phyloP scores from a whole-genome alignment of 2,329 filamentous ascomycete genomes.

The Fonsecaea pedrosoi region DNA sequence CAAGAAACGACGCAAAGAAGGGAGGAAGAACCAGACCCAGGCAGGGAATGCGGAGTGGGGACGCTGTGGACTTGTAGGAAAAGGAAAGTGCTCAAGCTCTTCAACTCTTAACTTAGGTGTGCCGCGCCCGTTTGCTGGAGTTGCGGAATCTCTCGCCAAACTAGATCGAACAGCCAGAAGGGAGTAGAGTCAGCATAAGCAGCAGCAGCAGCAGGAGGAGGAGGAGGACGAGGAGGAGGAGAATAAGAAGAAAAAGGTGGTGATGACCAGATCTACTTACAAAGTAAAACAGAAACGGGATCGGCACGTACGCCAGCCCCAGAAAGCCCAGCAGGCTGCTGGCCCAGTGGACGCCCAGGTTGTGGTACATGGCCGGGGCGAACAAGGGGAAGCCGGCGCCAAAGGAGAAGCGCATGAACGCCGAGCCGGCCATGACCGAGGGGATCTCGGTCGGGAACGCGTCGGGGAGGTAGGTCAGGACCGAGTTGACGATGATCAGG shows the following conservation, averaged over 20 bases:
- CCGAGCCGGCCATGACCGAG: constrained; percentile 51
- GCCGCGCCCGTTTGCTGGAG: background rate
- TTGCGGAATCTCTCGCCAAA: background rate
- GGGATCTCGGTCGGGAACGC: constrained; percentile 45
- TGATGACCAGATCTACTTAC: background rate
- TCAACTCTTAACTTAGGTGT: background rate
- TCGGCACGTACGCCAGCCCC: constrained; percentile 46
- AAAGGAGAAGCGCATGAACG: constrained; percentile 48
- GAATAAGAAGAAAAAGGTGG: too few species aligned
- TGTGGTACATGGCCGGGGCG: constrained; percentile 46
- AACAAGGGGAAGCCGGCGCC: constrained; percentile 47
- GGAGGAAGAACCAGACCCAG: too few species aligned
- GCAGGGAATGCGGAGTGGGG: background rate
- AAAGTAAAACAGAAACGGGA: constrained; percentile 41
- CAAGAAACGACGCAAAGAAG: too few species aligned
- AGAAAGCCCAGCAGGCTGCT: constrained; percentile 47
- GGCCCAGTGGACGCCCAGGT: constrained; percentile 51
- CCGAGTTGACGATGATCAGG: constrained; percentile 20
- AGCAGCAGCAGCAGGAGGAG: background rate
- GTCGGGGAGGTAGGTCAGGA: constrained; percentile 41
- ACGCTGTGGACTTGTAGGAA: too few species aligned
- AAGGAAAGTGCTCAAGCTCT: too few species aligned
- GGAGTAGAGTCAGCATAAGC: too few species aligned
- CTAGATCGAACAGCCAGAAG: background rate
- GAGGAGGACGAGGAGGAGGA: background rate